Conservation (phyloP, 2,329 filamentous ascomycete species). For the Scytalidium sp. region DNA sequence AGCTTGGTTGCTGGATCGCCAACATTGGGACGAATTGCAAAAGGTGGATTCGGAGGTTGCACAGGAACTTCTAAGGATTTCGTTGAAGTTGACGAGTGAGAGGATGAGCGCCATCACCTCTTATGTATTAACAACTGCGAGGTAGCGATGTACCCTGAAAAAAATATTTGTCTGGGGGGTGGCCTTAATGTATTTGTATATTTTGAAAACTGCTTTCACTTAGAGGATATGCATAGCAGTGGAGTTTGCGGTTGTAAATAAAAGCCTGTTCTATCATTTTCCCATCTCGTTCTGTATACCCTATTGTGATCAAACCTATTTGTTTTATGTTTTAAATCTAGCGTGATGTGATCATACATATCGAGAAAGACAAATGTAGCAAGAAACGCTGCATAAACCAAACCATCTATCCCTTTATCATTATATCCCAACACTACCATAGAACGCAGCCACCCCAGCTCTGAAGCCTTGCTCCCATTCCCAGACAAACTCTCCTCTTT, state of each 20-base stretch:
- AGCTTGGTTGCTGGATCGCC: conserved; percentile 74
- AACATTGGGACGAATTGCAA: conserved; percentile 72
- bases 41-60: conserved; percentile 72
- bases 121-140: conserved; percentile 40
- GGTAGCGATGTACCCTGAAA: conserved; percentile 16
- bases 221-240: too few relatives aligned
- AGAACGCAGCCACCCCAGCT: conserved; percentile 30
- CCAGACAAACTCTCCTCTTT: conserved; percentile 37
- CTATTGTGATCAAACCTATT: too few relatives aligned
- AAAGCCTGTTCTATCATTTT: too few relatives aligned
- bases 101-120: conserved; percentile 73
- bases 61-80: conserved; percentile 78
- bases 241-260: too few relatives aligned
- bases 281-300: too few relatives aligned
- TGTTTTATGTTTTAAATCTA: too few relatives aligned
- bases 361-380: too few relatives aligned
- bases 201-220: too few relatives aligned
- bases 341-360: too few relatives aligned
- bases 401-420: not conserved
- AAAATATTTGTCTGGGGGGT: not conserved
- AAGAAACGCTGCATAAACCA: too few relatives aligned
- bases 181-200: not conserved
- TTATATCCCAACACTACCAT: conserved; percentile 20
- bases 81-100: conserved; percentile 92
- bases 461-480: conserved; percentile 39